phyloP scores from a whole-genome alignment of 176 grass and related monocot genomes.

The Triticum turgidum region DNA sequence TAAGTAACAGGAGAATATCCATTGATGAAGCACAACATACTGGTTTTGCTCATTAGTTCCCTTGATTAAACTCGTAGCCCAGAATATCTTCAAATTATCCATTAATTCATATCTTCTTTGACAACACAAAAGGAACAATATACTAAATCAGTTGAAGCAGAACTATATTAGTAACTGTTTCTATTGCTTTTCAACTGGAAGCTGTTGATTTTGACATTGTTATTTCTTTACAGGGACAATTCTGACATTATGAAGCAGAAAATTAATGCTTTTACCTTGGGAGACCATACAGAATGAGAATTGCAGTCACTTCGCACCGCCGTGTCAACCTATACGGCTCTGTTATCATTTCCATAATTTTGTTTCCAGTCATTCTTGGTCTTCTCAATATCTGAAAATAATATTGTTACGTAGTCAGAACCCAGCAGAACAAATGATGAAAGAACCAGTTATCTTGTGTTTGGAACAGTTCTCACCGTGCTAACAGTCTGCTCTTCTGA shows the following conservation, averaged over 20 bases:
- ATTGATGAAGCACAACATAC: not conserved
- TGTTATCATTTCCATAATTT: conserved; percentile 81
- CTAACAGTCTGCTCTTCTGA: conserved; percentile 96
- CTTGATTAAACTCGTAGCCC: not conserved
- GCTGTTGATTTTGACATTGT: conserved; percentile 2
- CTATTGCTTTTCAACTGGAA: not conserved
- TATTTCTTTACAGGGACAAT: not conserved
- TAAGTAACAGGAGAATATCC: not conserved
- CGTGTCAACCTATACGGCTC: conserved; percentile 85
- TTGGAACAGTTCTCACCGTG: conserved; percentile 56
- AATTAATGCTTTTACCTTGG: conserved; percentile 64
- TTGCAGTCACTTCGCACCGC: conserved; percentile 93
- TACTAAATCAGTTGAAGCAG: not conserved
- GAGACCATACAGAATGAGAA: conserved; percentile 96
- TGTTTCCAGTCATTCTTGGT: conserved; percentile 82
- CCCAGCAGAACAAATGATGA: conserved; percentile 17
- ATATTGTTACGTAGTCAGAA: conserved; percentile 1
- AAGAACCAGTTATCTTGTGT: conserved; percentile 13
- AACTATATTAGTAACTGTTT: not conserved
- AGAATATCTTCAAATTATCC: not conserved
- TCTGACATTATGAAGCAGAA: not conserved
- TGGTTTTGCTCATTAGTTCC: not conserved
- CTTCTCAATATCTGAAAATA: conserved; percentile 70
- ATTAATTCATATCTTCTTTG: not conserved
- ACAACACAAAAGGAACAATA: not conserved